A percentile compares a stretch with the other conserved stretches of the same genome.
Evolutionary conservation across 164 flowering plant genomes (phyloP).

Genomic region (Kingdonia uniflora): DNA sequence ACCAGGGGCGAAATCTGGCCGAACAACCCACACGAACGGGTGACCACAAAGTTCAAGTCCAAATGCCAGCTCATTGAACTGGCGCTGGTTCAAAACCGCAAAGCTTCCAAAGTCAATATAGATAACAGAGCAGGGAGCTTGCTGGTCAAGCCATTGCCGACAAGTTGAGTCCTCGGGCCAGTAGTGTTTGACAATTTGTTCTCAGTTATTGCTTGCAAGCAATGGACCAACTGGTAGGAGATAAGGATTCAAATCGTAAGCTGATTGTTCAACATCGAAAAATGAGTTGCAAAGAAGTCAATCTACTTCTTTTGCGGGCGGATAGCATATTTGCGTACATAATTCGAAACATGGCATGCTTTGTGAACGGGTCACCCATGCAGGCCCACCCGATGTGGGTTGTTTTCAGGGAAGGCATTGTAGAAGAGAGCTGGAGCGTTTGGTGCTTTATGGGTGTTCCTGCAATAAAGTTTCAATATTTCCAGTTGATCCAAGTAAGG

Average conservation of each 20-base stretch:
- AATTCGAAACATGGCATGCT: neutral
- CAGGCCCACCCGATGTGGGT: neutral
- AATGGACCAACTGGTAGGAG: neutral
- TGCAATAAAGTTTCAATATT: neutral
- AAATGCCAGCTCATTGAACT: neutral
- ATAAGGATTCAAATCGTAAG: neutral
- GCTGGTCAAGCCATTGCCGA: neutral
- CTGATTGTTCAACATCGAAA: constrained; percentile 2
- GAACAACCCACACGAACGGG: constrained; percentile 1
- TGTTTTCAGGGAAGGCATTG: constrained; percentile 3
- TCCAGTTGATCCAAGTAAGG: too few relatives aligned
- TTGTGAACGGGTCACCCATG: neutral
- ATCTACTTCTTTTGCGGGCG: neutral
- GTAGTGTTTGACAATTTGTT: too few relatives aligned
- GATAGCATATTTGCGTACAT: neutral
- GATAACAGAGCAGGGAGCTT: neutral
- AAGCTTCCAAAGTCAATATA: constrained; percentile 2
- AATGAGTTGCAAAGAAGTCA: constrained; percentile 5
- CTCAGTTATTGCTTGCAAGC: neutral
- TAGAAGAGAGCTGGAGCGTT: constrained; percentile 1
- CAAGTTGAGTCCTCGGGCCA: neutral
- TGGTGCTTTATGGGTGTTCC: neutral
- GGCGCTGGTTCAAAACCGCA: neutral
- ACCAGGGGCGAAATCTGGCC: neutral
- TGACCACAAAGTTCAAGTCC: constrained; percentile 1